Evolutionary conservation across 2,329 filamentous ascomycete species (phyloP).

Genomic region (Beauveria caledonica): DNA sequence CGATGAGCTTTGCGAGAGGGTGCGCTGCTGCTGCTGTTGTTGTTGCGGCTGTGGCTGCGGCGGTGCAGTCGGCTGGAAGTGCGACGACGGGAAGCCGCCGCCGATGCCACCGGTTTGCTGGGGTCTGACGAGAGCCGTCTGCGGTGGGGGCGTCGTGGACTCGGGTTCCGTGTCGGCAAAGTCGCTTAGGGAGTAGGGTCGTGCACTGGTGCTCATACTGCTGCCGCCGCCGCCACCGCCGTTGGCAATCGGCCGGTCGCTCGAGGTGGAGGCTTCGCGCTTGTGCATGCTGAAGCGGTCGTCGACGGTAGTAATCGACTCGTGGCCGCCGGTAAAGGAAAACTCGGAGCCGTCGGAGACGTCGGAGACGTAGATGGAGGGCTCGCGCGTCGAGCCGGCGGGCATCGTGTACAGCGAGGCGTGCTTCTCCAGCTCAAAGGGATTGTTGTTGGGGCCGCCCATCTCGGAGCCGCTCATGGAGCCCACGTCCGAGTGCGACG

Average conservation of each 20-base stretch:
- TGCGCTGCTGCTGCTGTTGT: constrained; percentile 14
- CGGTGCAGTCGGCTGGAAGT: constrained; percentile 15
- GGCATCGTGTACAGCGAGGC: constrained; percentile 43
- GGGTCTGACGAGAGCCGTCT: constrained; percentile 20
- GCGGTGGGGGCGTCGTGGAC: constrained; percentile 21
- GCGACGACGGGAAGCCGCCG: constrained; percentile 13
- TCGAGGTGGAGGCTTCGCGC: constrained; percentile 7
- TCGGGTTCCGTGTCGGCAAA: constrained; percentile 34
- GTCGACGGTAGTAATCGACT: constrained; percentile 7
- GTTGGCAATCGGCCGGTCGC: constrained; percentile 11
- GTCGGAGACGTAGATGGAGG: constrained; percentile 54
- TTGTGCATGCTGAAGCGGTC: constrained; percentile 12
- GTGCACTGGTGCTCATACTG: neutral
- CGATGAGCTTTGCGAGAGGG: constrained; percentile 14
- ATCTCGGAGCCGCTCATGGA: constrained; percentile 50
- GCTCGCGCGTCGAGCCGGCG: constrained; percentile 36
- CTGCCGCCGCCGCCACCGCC: neutral
- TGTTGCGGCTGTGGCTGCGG: constrained; percentile 8
- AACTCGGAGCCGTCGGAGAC: constrained; percentile 51
- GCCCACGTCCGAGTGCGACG: constrained; percentile 49
- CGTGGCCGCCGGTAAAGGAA: constrained; percentile 27
- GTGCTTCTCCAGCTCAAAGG: constrained; percentile 57
- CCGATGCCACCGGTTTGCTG: constrained; percentile 10
- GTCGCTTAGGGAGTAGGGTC: constrained; percentile 32
- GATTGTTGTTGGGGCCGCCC: constrained; percentile 43